Conservation (phyloP, 805 yeast species). For the Myxozyma lipomycoides region DNA sequence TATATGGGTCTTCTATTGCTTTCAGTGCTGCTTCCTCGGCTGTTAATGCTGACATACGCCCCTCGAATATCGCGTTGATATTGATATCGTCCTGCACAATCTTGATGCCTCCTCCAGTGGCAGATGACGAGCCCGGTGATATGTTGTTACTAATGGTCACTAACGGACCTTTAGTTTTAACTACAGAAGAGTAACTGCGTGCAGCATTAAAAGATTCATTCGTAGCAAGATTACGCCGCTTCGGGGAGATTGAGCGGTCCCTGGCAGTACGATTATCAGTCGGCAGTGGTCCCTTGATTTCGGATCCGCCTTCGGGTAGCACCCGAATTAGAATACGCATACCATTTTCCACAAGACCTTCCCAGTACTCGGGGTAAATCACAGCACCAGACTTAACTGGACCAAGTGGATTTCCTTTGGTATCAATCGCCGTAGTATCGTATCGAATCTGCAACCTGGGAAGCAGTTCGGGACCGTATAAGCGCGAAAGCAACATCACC, state of each 20-base stretch:
- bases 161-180: constrained; percentile 4
- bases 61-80: constrained; percentile 4
- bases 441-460: constrained; percentile 25
- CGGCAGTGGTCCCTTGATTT: background rate
- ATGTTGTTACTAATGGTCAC: constrained; percentile 7
- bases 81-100: constrained; percentile 18
- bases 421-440: constrained; percentile 22
- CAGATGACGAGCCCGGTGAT: background rate
- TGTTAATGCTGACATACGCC: constrained; percentile 25
- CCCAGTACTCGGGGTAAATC: constrained; percentile 28
- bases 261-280: background rate
- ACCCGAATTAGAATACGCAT: constrained; percentile 19
- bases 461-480: constrained; percentile 17
- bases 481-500: constrained; percentile 10
- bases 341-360: constrained; percentile 25
- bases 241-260: background rate
- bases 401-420: constrained; percentile 21
- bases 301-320: constrained; percentile 11
- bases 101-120: constrained; percentile 6
- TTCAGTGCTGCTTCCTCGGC: constrained; percentile 21
- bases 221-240: no score
- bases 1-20: constrained; percentile 20
- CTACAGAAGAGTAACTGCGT: constrained; percentile 1
- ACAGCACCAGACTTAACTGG: constrained; percentile 23
- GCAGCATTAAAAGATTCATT: background rate